Conservation (phyloP, 306 rosid genomes). For the Echinosophora koreensis region DNA sequence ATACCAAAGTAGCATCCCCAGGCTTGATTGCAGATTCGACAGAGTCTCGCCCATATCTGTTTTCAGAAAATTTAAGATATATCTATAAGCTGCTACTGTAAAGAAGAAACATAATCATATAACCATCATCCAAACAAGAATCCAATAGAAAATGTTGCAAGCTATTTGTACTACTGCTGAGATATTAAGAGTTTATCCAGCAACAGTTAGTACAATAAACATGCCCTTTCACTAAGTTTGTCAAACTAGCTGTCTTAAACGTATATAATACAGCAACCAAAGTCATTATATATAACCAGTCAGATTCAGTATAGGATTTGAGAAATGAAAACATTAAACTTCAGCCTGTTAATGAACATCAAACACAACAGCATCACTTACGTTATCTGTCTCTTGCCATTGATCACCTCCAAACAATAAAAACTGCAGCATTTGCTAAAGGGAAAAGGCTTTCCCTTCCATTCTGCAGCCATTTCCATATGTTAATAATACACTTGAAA, state of each 20-base stretch:
- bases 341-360: slow-evolving; percentile 10
- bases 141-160: slow-evolving; percentile 18
- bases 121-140: background rate
- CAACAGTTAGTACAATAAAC: slow-evolving; percentile 2
- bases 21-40: slow-evolving; percentile 96
- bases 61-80: slow-evolving; percentile 29
- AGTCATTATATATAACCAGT: slow-evolving; percentile 7
- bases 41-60: slow-evolving; percentile 87
- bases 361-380: slow-evolving; percentile 45
- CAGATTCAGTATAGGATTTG: background rate
- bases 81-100: slow-evolving; percentile 41
- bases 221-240: slow-evolving; percentile 13
- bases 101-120: no score
- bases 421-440: slow-evolving; percentile 97
- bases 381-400: slow-evolving; percentile 82
- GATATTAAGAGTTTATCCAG: background rate
- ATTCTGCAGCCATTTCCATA: slow-evolving; percentile 59
- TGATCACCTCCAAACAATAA: slow-evolving; percentile 71
- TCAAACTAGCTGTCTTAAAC: background rate
- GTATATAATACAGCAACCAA: background rate
- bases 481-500: slow-evolving; percentile 24
- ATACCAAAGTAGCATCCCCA: slow-evolving; percentile 84
- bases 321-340: background rate
- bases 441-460: slow-evolving; percentile 90
- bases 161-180: background rate